Conservation (phyloP, 495 filamentous ascomycete genomes). For the Penicillium subrubescens region DNA sequence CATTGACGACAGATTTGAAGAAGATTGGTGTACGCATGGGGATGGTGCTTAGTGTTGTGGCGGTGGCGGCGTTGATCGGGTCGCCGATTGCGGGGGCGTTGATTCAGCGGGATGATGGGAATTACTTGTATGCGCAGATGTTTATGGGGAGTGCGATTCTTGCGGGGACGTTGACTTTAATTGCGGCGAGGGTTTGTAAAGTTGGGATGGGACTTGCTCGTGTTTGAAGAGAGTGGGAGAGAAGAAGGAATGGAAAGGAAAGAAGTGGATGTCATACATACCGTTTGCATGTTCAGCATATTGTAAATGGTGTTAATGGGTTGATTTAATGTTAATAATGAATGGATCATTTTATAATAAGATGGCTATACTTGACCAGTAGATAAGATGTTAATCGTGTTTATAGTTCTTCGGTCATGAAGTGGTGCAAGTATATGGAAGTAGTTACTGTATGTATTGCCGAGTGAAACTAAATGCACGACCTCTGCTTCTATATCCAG, state of each 20-base stretch:
- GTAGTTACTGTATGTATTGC: too few species aligned
- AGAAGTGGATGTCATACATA: neutral
- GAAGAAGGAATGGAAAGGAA: too few species aligned
- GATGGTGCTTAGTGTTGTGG: constrained; percentile 77
- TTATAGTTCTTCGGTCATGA: too few species aligned
- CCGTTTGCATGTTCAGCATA: constrained; percentile 5
- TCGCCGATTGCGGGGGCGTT: constrained; percentile 72
- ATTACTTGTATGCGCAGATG: constrained; percentile 62
- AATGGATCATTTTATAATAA: neutral
- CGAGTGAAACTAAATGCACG: too few species aligned
- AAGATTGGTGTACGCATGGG: constrained; percentile 76
- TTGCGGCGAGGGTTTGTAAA: constrained; percentile 50
- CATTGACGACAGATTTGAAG: constrained; percentile 63
- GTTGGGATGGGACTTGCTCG: constrained; percentile 32
- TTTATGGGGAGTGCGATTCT: constrained; percentile 50
- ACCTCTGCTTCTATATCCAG: too few species aligned
- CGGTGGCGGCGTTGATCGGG: constrained; percentile 72
- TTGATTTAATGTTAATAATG: constrained; percentile 1
- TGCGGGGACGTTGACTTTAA: constrained; percentile 50
- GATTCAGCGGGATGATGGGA: constrained; percentile 50
- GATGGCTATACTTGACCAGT: neutral
- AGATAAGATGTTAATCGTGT: neutral
- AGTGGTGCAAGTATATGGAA: too few species aligned
- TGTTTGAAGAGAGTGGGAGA: constrained; percentile 19
- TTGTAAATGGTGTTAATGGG: constrained; percentile 4